Base-by-base conservation (phyloP, 2,329 filamentous ascomycete genomes). In the Metarhizium robertsii region DNA sequence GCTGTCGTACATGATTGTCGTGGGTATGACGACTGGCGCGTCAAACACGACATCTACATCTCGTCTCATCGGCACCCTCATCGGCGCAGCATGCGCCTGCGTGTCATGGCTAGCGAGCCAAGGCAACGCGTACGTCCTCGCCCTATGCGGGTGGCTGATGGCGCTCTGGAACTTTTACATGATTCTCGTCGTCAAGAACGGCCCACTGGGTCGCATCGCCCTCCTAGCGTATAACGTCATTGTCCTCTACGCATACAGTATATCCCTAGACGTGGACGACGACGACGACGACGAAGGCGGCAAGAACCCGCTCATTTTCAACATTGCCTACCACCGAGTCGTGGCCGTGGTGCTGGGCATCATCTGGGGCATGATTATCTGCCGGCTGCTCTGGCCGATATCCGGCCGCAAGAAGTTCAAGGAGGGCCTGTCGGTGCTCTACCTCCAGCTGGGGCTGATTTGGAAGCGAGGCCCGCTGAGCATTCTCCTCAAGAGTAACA, bases 1-100 rank as follows among this genome's bases (percentile, higher is more conserved):
- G 2, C 71, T 99, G 55, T 96, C 91, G 0, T 97, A 96, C 75
- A 97, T 97, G 92, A 85, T 97, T 66, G 94, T 99, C 29, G 95
- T 92, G 67, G 91, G 89, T 42, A 97, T 96, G 91, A 99, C 92
- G 0, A 92, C 96, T 25, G 94, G 94, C 32, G 91, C 94, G 7
- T 90, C 91, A 29, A 99, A 97, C 69, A 96, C 92, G 1, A 96
- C 92, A 0, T 92, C 91, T 4, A 84, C 85, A 65, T 85, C 92
- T 51, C 85, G 94, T 62, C 92, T 97, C 66, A 76, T 90, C 8
- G 94, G 92, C 56, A 99, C 92, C 1, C 78, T 90, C 38, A 77
- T 95, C 42, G 94, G 94, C 18, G 91, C 90, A 6, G 67, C 79
- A 1, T 86, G 86, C 60, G 89, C 92, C 0, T 79, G 92, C 36